Percentiles rank a stretch among this genome's conserved stretches.
These are phyloP conservation scores for Aurinia saxatilis DNA, from an alignment of 345 rosid genomes.

Conservation along the genomic window DNA sequence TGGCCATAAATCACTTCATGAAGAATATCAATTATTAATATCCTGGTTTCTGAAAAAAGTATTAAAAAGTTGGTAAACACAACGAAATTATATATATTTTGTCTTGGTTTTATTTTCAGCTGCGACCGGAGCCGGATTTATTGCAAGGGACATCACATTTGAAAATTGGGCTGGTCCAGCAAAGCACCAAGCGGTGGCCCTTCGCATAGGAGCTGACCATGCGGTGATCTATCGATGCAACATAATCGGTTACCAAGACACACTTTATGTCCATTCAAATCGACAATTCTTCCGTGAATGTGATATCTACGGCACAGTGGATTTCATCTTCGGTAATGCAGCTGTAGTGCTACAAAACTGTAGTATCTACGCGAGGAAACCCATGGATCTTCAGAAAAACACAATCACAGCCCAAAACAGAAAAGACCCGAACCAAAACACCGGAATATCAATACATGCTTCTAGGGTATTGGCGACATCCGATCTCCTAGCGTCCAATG, in stretches of 20 bases:
- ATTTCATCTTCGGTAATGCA: slow-evolving; percentile 90
- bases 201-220: slow-evolving; percentile 88
- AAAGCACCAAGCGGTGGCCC: slow-evolving; percentile 98
- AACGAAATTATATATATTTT: background rate
- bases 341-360: slow-evolving; percentile 91
- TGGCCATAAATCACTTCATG: too few species aligned
- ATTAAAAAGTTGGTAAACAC: background rate
- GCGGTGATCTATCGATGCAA: slow-evolving; percentile 82
- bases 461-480: slow-evolving; percentile 49
- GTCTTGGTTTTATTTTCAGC: slow-evolving; percentile 35
- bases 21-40: too few species aligned
- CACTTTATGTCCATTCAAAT: slow-evolving; percentile 87
- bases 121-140: slow-evolving; percentile 87
- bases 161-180: slow-evolving; percentile 81
- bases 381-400: slow-evolving; percentile 70
- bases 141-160: slow-evolving; percentile 89
- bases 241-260: slow-evolving; percentile 84
- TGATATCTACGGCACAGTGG: slow-evolving; percentile 82
- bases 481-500: slow-evolving; percentile 49
- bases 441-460: slow-evolving; percentile 91
- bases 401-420: slow-evolving; percentile 97
- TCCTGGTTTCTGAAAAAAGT: background rate
- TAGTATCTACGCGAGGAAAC: slow-evolving; percentile 74
- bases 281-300: slow-evolving; percentile 93
- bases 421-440: slow-evolving; percentile 90